Evolutionary conservation across 805 yeast genomes (phyloP).

Genomic region (Candida xiaguanensis): DNA sequence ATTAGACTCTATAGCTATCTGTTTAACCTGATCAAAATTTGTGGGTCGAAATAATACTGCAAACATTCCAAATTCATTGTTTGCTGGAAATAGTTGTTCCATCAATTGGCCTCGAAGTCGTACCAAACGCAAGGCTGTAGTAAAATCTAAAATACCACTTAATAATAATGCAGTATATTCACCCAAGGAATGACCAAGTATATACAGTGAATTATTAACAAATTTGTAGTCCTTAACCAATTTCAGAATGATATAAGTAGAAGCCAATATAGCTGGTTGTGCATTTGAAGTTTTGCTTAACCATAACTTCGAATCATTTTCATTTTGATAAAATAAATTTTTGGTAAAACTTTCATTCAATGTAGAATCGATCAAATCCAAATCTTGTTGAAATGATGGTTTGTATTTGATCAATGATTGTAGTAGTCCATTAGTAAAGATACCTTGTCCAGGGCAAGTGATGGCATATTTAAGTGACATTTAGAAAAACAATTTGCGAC

Average conservation of each 20-base stretch:
- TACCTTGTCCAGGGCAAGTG: conserved; percentile 37
- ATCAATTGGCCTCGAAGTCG: conserved; percentile 42
- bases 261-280: conserved; percentile 50
- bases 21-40: conserved; percentile 19
- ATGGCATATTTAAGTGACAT: conserved; percentile 18
- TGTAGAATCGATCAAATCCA: conserved; percentile 19
- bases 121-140: conserved; percentile 40
- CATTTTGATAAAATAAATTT: conserved; percentile 13
- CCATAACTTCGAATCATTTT: conserved; percentile 16
- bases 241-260: conserved; percentile 31
- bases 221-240: conserved; percentile 18
- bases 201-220: conserved; percentile 14
- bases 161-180: conserved; percentile 44
- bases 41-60: conserved; percentile 29
- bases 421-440: conserved; percentile 18
- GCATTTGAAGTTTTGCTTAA: conserved; percentile 40
- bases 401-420: conserved; percentile 15
- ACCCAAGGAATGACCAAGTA: conserved; percentile 50
- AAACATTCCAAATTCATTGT: conserved; percentile 23
- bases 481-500: neutral
- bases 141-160: conserved; percentile 30
- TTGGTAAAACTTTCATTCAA: conserved; percentile 19
- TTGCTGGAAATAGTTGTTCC: conserved; percentile 24
- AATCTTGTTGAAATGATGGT: conserved; percentile 10
- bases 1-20: conserved; percentile 14